These are phyloP conservation scores for Monosporascus sp. DNA, from an alignment of 2,329 filamentous ascomycete species.

Conservation along the genomic window DNA sequence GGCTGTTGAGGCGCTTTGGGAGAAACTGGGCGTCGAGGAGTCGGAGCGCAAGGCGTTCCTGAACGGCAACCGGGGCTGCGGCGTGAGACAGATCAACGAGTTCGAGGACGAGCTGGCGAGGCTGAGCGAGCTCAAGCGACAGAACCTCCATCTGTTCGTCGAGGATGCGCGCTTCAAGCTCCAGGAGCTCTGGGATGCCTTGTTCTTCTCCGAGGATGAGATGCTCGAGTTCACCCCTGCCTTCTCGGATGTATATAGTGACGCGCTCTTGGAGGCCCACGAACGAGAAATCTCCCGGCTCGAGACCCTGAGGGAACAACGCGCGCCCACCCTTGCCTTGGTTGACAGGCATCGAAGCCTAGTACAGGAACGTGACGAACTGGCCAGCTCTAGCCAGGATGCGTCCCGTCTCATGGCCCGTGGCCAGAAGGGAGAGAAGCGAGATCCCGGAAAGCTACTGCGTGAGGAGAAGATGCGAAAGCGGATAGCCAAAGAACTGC, in stretches of 20 bases:
- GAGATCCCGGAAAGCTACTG: conserved; percentile 88
- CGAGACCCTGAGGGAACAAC: conserved; percentile 78
- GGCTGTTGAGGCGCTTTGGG: conserved; percentile 84
- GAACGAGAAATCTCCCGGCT: conserved; percentile 84
- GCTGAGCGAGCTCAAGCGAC: conserved; percentile 86
- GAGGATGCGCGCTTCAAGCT: conserved; percentile 88
- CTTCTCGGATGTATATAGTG: conserved; percentile 95
- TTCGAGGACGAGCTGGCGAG: conserved; percentile 85
- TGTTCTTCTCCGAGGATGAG: conserved; percentile 96
- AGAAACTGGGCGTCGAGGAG: conserved; percentile 78
- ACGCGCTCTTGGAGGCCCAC: conserved; percentile 89
- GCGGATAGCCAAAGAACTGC: conserved; percentile 90
- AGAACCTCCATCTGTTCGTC: conserved; percentile 93
- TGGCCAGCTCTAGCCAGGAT: conserved; percentile 88
- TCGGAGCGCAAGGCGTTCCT: conserved; percentile 79
- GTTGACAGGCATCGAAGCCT: conserved; percentile 80
- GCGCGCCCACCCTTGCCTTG: conserved; percentile 73
- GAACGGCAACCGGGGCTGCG: conserved; percentile 82
- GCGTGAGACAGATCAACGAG: conserved; percentile 87
- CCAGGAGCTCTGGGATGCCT: conserved; percentile 88
- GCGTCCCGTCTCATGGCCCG: conserved; percentile 88
- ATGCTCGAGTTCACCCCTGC: conserved; percentile 98
- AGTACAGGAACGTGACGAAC: conserved; percentile 78
- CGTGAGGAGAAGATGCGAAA: conserved; percentile 99
- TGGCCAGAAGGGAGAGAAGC: conserved; percentile 86